phyloP scores from a whole-genome alignment of 768 basidiomycete genomes.

The Tylopilus sp. region DNA sequence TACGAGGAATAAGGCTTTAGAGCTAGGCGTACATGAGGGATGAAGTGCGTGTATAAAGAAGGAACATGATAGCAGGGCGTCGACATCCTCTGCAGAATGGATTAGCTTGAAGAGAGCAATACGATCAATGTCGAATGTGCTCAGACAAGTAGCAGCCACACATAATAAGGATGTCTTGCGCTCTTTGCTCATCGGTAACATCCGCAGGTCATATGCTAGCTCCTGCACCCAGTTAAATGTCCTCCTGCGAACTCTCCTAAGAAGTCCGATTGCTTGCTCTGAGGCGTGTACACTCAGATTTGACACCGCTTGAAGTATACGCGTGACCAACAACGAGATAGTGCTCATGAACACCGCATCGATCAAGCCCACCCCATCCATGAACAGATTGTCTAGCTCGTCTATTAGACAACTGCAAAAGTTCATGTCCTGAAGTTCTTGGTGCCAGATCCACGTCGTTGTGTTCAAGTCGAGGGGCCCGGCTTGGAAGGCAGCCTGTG shows the following conservation, averaged over 20 bases:
- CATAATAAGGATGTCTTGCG: not conserved
- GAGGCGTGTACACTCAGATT: not conserved
- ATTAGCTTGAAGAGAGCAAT: not conserved
- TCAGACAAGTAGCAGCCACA: not conserved
- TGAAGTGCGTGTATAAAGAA: not conserved
- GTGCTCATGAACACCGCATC: conserved; percentile 27
- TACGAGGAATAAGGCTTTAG: not conserved
- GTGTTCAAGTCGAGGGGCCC: not conserved
- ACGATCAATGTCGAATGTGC: not conserved
- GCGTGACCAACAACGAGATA: conserved; percentile 25
- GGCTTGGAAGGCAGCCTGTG: not conserved
- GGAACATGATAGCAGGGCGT: not conserved
- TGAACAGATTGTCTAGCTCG: not conserved
- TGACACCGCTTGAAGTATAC: not conserved
- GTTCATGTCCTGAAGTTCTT: not conserved
- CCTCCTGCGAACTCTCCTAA: not conserved
- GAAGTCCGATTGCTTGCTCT: not conserved
- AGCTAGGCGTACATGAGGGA: not conserved
- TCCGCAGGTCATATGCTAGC: not conserved
- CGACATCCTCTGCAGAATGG: not conserved
- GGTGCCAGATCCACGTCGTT: not conserved
- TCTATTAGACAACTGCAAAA: not conserved
- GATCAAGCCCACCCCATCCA: conserved; percentile 7
- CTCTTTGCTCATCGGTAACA: not conserved
- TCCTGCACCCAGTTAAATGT: not conserved